Evolutionary conservation across 148 eudicot species (phyloP), one percentile per base, ranked within the genome.

Genomic region (Euryodendron excelsum): DNA sequence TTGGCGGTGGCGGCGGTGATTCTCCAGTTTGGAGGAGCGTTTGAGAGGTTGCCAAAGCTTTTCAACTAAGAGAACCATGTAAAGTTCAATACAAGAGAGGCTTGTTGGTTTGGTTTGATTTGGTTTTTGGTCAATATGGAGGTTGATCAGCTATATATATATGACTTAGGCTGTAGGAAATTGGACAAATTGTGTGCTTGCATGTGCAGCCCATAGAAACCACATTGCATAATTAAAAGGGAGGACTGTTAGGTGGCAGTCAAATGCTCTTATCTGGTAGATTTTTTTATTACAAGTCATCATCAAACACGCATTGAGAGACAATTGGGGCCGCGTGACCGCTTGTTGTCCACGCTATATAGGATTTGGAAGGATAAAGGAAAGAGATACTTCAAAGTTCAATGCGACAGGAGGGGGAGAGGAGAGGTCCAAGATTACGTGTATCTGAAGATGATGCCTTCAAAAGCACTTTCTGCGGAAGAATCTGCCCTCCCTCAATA

Each of bases 41-140:
- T 80, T 84, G 13, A 64, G 68, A 34, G 77, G 68, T 69, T 59
- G 79, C 36, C 73, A 64, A 44, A 85, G 80, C 74, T 75, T 90
- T 53, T 79, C 74, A n/a, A 83, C 30, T 59, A 82, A 64, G 73
- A 89, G 70, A 62, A 84, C 89, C 91, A 87, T 92, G 18, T 68
- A 36, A 27, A 56, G 28, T n/a, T n/a, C 34, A 67, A 21, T 1
- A n/a, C 31, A 28, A 70, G 28, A 10, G 59, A 20, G 59, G 69
- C 27, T 53, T 71, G 23, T 30, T 45, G n/a, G n/a, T 41, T 68
- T 6, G 28, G 11, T 68, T n/a, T n/a, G n/a, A 2, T 20, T 27
- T 27, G 5, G 56, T 12, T 25, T 45, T 69, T 28, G 73, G 56
- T 0, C 15, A 45, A 45, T n/a, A n/a, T n/a, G n/a, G n/a, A 39